Base-by-base conservation (phyloP, 805 yeast species). In the Kluyveromyces aestuarii region DNA sequence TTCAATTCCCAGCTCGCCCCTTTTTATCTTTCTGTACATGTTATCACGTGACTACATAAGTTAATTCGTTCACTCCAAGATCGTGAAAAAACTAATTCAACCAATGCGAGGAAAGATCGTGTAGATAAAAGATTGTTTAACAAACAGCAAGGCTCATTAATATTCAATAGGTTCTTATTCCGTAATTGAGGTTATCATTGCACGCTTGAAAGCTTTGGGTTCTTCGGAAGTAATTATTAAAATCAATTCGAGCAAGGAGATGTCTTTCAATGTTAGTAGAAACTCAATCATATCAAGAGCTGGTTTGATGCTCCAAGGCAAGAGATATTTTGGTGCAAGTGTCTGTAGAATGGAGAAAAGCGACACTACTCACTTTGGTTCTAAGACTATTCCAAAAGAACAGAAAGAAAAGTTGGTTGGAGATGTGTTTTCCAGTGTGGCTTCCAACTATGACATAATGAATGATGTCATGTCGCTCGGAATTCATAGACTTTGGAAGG, bases 381-480 rank as follows among this genome's bases (percentile, higher is more conserved):
- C 81, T 66, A 80, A 82, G 56, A 85, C 91, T 5, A 95, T 93
- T 27, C 79, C 83, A 18, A 80, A 76, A 52, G 79, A 78, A 27
- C 86, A 87, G 53, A 91, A 91, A 69, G 96, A 91, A 64, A 77
- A 81, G 57, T 68, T 87, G 44, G 95, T 85, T 27, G 84, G 87
- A 44, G 82, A 83, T 25, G 98, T 93, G 27, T 93, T 93, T 66
- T 85, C 96, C 6, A 86, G 95, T 6, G 99, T 93, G 38, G 99
- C 99, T 3, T 79, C 89, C 36, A 89, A 81, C 48, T 93, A 93
- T 67, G 99, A 93, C 70, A 74, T 88, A 46, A 93, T 93, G 99
- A 93, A 93, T 71, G 99, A 93, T 69, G 96, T 88, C 41, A 93
- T 93, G 99, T 87, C 96, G 7, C 66, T 90, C 65, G 99, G 99